Evolutionary conservation across 2,329 filamentous ascomycete genomes (phyloP).

Genomic region (Aspergillus sp.): DNA sequence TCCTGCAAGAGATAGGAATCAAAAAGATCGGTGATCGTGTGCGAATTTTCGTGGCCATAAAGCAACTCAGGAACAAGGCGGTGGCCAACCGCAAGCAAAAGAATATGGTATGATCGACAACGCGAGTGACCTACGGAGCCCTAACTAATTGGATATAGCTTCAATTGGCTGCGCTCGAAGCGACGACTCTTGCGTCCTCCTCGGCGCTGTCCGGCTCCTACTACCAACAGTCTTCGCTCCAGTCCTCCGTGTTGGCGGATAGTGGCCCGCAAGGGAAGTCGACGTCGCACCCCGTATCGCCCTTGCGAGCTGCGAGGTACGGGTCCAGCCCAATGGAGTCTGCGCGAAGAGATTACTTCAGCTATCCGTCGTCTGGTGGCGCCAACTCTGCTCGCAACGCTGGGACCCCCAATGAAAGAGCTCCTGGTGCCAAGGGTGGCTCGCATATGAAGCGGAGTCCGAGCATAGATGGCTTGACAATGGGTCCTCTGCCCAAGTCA

Average conservation of each 20-base stretch:
- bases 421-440: conserved; percentile 55
- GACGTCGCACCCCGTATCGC: conserved; percentile 63
- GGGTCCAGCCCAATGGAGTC: conserved; percentile 50
- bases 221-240: conserved; percentile 28
- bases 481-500: conserved; percentile 77
- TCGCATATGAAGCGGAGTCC: conserved; percentile 71
- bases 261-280: conserved; percentile 43
- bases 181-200: conserved; percentile 52
- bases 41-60: conserved; percentile 76
- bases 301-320: conserved; percentile 56
- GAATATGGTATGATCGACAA: conserved; percentile 57
- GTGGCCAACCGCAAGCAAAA: conserved; percentile 72
- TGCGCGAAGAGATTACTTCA: conserved; percentile 50
- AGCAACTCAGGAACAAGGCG: conserved; percentile 69
- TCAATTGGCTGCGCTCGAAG: conserved; percentile 73
- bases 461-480: conserved; percentile 77
- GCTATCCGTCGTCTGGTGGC: conserved; percentile 45
- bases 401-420: conserved; percentile 55
- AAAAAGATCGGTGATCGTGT: conserved; percentile 97
- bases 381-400: conserved; percentile 48
- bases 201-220: conserved; percentile 48
- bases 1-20: conserved; percentile 95
- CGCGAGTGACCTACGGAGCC: neutral
- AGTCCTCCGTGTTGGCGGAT: conserved; percentile 48
- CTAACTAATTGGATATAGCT: conserved; percentile 48